A percentile compares a stretch with the other conserved stretches of the same genome.
These are phyloP conservation scores for Cladosporium sp. DNA, from an alignment of 2,329 filamentous ascomycete species.

Conservation along the genomic window DNA sequence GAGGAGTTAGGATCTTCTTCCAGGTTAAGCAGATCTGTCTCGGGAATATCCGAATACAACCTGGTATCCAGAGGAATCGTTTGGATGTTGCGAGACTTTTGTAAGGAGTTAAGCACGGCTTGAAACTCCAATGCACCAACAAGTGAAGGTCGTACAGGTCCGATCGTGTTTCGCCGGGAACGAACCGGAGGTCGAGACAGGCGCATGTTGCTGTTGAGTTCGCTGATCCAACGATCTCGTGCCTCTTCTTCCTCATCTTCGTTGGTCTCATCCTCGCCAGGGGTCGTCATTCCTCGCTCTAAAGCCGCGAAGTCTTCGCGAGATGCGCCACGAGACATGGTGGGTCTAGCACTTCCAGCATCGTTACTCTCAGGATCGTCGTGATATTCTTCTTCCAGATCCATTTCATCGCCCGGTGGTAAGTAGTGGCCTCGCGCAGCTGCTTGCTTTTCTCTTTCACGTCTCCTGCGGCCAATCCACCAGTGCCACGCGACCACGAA, in stretches of 20 bases:
- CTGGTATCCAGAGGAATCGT: conserved; percentile 65
- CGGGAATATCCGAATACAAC: conserved; percentile 63
- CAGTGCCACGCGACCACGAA: conserved; percentile 92
- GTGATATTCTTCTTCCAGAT: conserved; percentile 49
- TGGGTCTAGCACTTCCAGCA: conserved; percentile 36
- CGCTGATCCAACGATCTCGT: conserved; percentile 62
- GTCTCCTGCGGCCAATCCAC: conserved; percentile 64
- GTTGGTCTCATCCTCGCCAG: conserved; percentile 50
- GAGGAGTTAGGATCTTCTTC: conserved; percentile 46
- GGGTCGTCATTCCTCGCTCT: conserved; percentile 47
- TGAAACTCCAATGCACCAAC: conserved; percentile 92
- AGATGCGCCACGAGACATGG: conserved; percentile 45
- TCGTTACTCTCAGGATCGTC: conserved; percentile 49
- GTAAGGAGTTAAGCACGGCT: conserved; percentile 80
- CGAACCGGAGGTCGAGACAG: conserved; percentile 64
- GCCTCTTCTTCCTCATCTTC: conserved; percentile 63
- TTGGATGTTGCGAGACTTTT: conserved; percentile 73
- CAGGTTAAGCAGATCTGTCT: conserved; percentile 43
- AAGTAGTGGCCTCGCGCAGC: conserved; percentile 72
- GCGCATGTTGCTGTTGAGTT: conserved; percentile 91
- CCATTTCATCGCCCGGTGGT: conserved; percentile 55
- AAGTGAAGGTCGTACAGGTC: conserved; percentile 84
- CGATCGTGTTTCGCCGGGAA: conserved; percentile 68
- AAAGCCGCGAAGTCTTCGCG: conserved; percentile 61
- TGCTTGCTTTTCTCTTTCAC: conserved; percentile 61